Evolutionary conservation across 108 stramenopile genomes (phyloP).

Genomic region (Stephanodiscus minutulus): DNA sequence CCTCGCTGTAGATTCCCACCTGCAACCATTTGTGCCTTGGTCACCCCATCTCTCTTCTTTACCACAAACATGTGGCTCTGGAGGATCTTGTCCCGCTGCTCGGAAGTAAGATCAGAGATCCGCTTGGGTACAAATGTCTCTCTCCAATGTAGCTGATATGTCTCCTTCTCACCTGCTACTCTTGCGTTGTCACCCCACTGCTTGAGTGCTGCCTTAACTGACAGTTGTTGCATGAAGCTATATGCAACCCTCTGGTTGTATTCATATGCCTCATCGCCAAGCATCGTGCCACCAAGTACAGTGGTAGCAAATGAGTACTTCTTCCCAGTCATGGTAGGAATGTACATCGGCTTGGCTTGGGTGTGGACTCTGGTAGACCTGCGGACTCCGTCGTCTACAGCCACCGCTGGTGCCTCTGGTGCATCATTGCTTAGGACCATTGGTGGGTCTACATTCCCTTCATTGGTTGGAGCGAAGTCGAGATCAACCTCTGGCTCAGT

Average conservation of each 20-base stretch:
- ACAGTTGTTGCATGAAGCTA: neutral
- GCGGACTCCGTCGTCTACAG: too few species aligned
- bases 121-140: neutral
- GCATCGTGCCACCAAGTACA: too few species aligned
- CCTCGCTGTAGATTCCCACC: neutral
- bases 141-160: slow-evolving; percentile 5
- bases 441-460: neutral
- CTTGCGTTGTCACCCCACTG: slow-evolving; percentile 8
- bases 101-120: neutral
- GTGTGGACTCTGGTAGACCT: too few species aligned
- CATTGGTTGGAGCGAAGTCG: too few species aligned
- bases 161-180: neutral
- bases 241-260: too few species aligned
- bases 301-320: too few species aligned
- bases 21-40: neutral
- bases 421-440: neutral
- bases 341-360: too few species aligned
- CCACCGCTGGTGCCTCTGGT: too few species aligned
- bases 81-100: neutral
- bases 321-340: too few species aligned
- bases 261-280: too few species aligned
- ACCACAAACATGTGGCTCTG: slow-evolving; percentile 3
- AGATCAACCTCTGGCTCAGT: neutral
- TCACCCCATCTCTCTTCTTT: slow-evolving; percentile 8
- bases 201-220: neutral